phyloP scores from a whole-genome alignment of 1,284 basidiomycete species.

The Irpex lacteus region DNA sequence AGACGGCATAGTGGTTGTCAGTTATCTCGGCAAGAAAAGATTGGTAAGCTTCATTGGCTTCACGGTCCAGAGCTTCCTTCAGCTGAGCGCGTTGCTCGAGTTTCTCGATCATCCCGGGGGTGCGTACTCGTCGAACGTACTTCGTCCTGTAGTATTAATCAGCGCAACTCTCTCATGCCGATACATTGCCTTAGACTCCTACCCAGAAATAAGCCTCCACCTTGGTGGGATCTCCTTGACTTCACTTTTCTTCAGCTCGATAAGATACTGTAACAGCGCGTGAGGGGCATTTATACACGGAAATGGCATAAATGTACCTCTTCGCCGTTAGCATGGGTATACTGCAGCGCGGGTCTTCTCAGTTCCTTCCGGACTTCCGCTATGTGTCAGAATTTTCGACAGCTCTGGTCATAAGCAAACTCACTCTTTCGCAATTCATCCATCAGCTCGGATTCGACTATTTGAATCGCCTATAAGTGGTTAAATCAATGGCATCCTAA shows the following conservation, averaged over 20 bases:
- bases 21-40: constrained; percentile 72
- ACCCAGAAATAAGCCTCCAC: constrained; percentile 83
- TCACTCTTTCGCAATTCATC: constrained; percentile 74
- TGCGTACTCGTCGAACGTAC: constrained; percentile 74
- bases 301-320: constrained; percentile 49
- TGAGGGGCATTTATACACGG: background rate
- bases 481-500: background rate
- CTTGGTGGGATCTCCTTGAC: constrained; percentile 69
- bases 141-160: constrained; percentile 59
- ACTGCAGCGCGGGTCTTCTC: constrained; percentile 76
- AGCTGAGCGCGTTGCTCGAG: constrained; percentile 75
- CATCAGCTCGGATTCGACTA: constrained; percentile 69
- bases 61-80: constrained; percentile 72
- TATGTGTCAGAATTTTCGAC: background rate
- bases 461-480: constrained; percentile 51
- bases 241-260: constrained; percentile 77
- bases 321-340: constrained; percentile 62
- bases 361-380: constrained; percentile 68
- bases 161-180: background rate
- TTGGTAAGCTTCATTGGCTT: constrained; percentile 64
- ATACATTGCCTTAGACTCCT: constrained; percentile 5
- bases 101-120: constrained; percentile 68
- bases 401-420: constrained; percentile 13
- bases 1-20: constrained; percentile 60
- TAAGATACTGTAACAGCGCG: constrained; percentile 52